Base-by-base conservation (phyloP, 495 filamentous ascomycete genomes). In the Trichoderma asperelloides region DNA sequence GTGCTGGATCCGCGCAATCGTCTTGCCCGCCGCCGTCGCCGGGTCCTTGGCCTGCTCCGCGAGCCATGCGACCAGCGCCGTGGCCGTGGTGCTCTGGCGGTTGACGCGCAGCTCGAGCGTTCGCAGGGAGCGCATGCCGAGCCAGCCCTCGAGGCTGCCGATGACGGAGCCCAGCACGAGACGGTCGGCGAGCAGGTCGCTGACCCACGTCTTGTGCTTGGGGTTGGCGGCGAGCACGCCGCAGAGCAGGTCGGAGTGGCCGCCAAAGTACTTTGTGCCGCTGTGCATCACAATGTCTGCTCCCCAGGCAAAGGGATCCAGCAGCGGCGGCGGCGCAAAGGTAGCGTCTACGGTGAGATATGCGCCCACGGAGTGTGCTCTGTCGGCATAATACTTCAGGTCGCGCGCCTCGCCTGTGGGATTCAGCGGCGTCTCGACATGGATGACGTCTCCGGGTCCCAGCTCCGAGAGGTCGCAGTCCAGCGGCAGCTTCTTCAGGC, bases 211-310 rank as follows among this genome's bases (percentile, higher is more conserved):
- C 55, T 74, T 72, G 41, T 71, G 71, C 51, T 71, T 72, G 1
- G 77, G 78, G 63, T 81, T 77, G 7, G 89, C 85, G 0, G 85
- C 89, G 23, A 97, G 79, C 23, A 96, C 88, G 15, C 95, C 95
- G 70, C 89, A 91, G 0, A 98, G 85, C 77, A 97, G 78, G 77
- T 98, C 95, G 69, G 86, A 90, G 77, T 98, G 95, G 0, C 95
- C 95, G 23, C 95, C 95, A 67, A 98, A 84, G 75, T 97, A 98
- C 81, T 98, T 98, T 11, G 93, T 95, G 15, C 91, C 95, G 27
- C 83, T 87, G 76, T 98, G 95, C 89, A 97, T 89, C 25, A 97
- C 86, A 0, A 91, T 75, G 76, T 97, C 93, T 3, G 88, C 91
- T 67, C 92, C 93, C 71, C 80, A 87, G 41, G 71, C 60, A 73